Evolutionary conservation across 345 rosid genomes (phyloP).

Genomic region (Gossypium sturtianum): DNA sequence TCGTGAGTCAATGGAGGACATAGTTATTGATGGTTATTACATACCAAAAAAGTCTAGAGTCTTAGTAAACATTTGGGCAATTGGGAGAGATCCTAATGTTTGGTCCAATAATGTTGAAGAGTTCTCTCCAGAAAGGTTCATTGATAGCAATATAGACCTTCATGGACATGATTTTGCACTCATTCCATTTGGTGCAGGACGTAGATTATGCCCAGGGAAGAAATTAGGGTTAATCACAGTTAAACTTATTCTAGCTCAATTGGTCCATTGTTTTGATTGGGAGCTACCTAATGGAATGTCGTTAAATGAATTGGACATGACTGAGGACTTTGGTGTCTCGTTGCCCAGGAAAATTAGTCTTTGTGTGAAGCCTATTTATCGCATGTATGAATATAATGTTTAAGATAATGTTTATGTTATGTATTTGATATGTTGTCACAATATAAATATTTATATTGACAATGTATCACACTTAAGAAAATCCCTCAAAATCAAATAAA

Average conservation of each 20-base stretch:
- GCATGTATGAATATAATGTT: not conserved
- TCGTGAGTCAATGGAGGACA: conserved; percentile 17
- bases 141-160: not conserved
- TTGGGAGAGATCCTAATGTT: conserved; percentile 12
- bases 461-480: no score
- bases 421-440: no score
- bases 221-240: not conserved
- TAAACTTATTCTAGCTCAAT: no score
- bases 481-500: no score
- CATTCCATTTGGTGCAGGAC: conserved; percentile 13
- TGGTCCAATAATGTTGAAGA: conserved; percentile 16
- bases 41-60: conserved; percentile 17
- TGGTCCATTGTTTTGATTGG: not conserved
- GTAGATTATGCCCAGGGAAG: conserved; percentile 3
- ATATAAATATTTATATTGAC: no score
- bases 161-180: conserved; percentile 5
- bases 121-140: conserved; percentile 1
- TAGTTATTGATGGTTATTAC: not conserved
- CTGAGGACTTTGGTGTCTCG: not conserved
- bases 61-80: conserved; percentile 18
- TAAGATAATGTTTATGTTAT: no score
- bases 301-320: no score
- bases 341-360: not conserved
- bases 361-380: not conserved
- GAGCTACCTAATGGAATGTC: conserved; percentile 3